phyloP scores from a whole-genome alignment of 306 rosid genomes.

The Argentina anserina region DNA sequence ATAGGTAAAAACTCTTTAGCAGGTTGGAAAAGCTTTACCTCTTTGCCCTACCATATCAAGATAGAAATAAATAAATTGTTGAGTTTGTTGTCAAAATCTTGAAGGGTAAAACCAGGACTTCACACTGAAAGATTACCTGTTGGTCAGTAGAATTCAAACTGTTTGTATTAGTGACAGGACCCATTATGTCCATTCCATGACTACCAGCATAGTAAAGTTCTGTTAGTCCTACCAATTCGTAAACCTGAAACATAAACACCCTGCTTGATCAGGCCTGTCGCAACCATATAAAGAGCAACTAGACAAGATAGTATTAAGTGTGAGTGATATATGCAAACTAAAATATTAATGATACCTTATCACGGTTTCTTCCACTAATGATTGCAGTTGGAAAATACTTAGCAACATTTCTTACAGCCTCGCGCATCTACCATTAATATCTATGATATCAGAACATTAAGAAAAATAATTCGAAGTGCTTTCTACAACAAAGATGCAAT shows the following conservation, averaged over 20 bases:
- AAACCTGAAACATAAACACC: slow-evolving; percentile 51
- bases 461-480: not conserved
- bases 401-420: slow-evolving; percentile 58
- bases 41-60: slow-evolving; percentile 57
- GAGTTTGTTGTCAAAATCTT: not conserved
- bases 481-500: not conserved
- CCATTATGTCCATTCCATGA: slow-evolving; percentile 95
- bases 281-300: not conserved
- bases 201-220: slow-evolving; percentile 98
- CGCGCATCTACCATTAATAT: slow-evolving; percentile 59
- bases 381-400: slow-evolving; percentile 76
- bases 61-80: not conserved
- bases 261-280: slow-evolving; percentile 2
- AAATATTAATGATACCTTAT: slow-evolving; percentile 43
- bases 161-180: slow-evolving; percentile 45
- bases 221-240: slow-evolving; percentile 75
- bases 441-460: not conserved
- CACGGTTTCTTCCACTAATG: slow-evolving; percentile 88
- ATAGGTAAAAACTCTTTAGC: slow-evolving; percentile 77
- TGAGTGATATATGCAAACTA: not conserved
- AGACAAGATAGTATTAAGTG: not conserved
- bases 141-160: slow-evolving; percentile 49
- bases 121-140: slow-evolving; percentile 34
- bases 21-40: slow-evolving; percentile 80
- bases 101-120: not conserved